Base-by-base conservation (phyloP, 768 basidiomycete species). In the Sarcodon aspratus region DNA sequence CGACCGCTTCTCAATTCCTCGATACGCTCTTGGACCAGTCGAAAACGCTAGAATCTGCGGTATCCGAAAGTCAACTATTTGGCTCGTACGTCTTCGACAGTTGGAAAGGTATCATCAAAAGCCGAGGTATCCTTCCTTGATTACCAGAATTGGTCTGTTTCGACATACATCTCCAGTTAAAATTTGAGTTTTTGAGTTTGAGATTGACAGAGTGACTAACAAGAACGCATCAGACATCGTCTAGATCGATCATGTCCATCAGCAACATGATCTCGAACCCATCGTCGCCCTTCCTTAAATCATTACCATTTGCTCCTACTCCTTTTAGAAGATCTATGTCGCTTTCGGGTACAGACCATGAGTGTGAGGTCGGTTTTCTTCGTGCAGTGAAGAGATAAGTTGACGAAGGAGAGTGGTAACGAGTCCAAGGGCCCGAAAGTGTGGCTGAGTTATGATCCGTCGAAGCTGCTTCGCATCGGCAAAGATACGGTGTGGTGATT, bases 31-130 rank as follows among this genome's bases (percentile, higher is more conserved):
- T 91, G 11, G 68, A 72, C 9, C 63, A 71, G 3, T 73, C 78
- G 3, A 62, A 68, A 2, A 53, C 63, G 1, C 55, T 79, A 0
- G 71, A 76, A 43, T 61, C 62, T 1, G 69, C 74, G 0, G 49
- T 84, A 7, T 67, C 66, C 37, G 82, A 88, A 50, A 67, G 72
- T 0, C 65, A 64, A 15, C 50, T 75, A 35, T 90, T 78, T 52
- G 73, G 77, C 0, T 62, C 67, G 2, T 90, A 86, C 52, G 59
- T 89, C 18, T 58, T 73, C 48, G 74, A 75, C 52, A 86, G 86
- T 58, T 88, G 84, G 79, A 69, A 66, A 45, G 82, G 82, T 6
- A 85, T 91, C 44, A 63, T 76, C 42, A 83, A 75, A 58, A 89
- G 85, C 55, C 73, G 71, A 44, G 84, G 84, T 10, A 55, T 82